Conservation (phyloP, 495 filamentous ascomycete genomes). For the Neurospora cerealis region DNA sequence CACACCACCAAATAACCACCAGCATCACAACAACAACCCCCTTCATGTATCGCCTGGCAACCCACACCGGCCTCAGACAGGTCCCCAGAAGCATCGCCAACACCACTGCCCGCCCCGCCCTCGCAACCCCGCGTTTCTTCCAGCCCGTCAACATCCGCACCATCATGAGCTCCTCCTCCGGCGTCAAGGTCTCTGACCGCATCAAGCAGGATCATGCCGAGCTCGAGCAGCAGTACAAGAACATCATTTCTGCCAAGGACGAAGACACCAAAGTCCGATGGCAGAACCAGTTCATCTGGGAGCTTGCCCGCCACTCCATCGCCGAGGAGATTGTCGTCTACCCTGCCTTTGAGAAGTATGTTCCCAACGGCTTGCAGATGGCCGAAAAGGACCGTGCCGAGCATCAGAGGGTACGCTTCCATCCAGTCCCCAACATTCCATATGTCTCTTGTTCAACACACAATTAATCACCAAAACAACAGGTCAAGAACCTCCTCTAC, state of each 20-base stretch:
- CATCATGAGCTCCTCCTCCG: neutral
- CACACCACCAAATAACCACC: neutral
- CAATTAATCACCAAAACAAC: too few relatives aligned
- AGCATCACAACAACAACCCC: neutral
- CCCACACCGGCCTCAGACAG: neutral
- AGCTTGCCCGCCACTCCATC: conserved; percentile 55
- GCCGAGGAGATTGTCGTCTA: conserved; percentile 63
- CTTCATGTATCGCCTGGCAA: neutral
- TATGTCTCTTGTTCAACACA: too few relatives aligned
- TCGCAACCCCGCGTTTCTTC: neutral
- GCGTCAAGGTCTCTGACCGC: conserved; percentile 33
- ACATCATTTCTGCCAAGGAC: conserved; percentile 41
- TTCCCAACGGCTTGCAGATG: conserved; percentile 39
- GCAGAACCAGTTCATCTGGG: conserved; percentile 64
- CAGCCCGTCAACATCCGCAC: neutral
- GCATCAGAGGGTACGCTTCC: conserved; percentile 39
- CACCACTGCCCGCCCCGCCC: neutral
- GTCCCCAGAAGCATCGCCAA: neutral
- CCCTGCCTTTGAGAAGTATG: conserved; percentile 52
- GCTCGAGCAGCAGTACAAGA: conserved; percentile 47
- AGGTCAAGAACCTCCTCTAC: conserved; percentile 57
- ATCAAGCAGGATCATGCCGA: conserved; percentile 57
- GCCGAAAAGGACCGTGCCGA: conserved; percentile 51
- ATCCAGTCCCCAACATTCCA: neutral
- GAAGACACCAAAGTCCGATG: conserved; percentile 40